phyloP scores from a whole-genome alignment of 805 yeast genomes.

The Monosporozyma servazzii region DNA sequence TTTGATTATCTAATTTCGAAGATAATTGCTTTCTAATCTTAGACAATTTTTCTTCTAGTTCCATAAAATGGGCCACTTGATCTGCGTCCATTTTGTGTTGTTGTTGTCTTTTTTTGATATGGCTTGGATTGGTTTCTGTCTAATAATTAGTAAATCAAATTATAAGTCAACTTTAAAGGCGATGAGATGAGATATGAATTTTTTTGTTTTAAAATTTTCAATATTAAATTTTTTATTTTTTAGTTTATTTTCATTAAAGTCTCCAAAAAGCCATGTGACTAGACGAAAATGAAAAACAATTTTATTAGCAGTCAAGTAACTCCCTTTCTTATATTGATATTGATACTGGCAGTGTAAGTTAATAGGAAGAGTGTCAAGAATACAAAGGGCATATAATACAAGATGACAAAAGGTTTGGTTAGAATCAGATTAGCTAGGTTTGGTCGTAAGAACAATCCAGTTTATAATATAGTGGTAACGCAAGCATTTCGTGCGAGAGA shows the following conservation, averaged over 20 bases:
- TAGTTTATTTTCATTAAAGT: too few relatives aligned
- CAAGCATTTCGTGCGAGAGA: constrained; percentile 70
- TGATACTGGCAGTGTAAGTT: too few relatives aligned
- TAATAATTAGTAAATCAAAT: neutral
- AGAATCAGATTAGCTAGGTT: constrained; percentile 87
- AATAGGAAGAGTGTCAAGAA: too few relatives aligned
- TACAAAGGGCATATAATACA: neutral
- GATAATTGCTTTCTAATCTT: constrained; percentile 61
- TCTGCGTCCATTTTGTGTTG: constrained; percentile 22
- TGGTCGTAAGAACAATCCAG: constrained; percentile 81
- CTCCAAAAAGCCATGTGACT: neutral
- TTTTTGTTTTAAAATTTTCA: neutral
- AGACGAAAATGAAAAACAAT: neutral
- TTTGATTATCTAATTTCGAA: constrained; percentile 83
- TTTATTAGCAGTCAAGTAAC: neutral
- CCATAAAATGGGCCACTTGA: constrained; percentile 32
- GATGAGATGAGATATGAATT: constrained; percentile 21
- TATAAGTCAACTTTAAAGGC: neutral
- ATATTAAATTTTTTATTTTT: neutral
- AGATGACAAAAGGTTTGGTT: constrained; percentile 49
- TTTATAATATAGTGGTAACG: constrained; percentile 87
- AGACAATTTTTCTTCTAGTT: constrained; percentile 53
- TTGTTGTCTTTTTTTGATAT: neutral
- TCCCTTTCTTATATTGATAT: neutral
- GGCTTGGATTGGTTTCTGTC: neutral